Conservation (phyloP, 352 stramenopile species). For the Globisporangium parvum region DNA sequence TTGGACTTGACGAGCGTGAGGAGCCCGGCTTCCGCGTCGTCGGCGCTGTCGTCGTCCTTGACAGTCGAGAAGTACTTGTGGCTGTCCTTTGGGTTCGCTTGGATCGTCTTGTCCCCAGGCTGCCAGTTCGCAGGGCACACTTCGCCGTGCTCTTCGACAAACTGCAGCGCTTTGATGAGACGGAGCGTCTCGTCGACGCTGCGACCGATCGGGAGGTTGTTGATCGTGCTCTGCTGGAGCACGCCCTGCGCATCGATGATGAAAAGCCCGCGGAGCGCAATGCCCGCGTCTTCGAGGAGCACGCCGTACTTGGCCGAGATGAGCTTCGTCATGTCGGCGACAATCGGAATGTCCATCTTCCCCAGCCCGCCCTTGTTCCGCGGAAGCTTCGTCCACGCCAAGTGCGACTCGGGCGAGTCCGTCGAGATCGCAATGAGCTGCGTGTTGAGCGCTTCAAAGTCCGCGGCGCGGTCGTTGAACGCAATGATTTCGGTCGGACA, state of each 20-base stretch:
- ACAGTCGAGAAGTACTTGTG: conserved; percentile 84
- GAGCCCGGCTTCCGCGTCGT: conserved; percentile 26
- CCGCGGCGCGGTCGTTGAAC: conserved; percentile 78
- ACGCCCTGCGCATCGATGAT: conserved; percentile 90
- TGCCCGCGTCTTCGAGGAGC: conserved; percentile 75
- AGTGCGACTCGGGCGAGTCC: conserved; percentile 88
- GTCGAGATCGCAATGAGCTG: conserved; percentile 87
- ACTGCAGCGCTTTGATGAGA: conserved; percentile 91
- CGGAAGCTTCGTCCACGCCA: conserved; percentile 85
- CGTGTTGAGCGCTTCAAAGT: conserved; percentile 84
- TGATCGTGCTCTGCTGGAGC: conserved; percentile 86
- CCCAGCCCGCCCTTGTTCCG: conserved; percentile 90
- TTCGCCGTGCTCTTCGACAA: conserved; percentile 89
- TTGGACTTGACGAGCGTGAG: conserved; percentile 58
- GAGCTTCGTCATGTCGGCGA: conserved; percentile 91
- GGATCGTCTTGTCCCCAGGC: conserved; percentile 88
- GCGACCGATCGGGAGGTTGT: conserved; percentile 90
- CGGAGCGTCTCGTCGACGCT: conserved; percentile 91
- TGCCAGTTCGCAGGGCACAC: conserved; percentile 93
- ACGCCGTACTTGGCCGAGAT: conserved; percentile 90
- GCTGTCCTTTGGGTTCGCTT: conserved; percentile 73
- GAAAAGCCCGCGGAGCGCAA: conserved; percentile 89
- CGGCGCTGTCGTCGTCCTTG: conserved; percentile 14
- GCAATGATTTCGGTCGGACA: conserved; percentile 91
- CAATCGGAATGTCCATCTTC: conserved; percentile 91